Conservation (phyloP, 1,284 basidiomycete genomes). For the Neonothopanus nambi region DNA sequence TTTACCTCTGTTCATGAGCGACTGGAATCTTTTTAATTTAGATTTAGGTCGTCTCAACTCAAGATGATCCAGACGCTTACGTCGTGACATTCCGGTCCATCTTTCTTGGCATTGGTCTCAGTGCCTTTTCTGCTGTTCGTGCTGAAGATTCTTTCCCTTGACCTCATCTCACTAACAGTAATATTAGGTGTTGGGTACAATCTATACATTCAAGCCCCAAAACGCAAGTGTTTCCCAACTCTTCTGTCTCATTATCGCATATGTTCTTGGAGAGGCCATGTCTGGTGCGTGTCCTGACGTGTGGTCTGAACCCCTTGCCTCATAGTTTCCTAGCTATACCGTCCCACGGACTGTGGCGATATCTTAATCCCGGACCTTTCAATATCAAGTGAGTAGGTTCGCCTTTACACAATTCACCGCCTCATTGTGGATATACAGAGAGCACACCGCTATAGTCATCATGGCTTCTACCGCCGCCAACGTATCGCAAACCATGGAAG, state of each 20-base stretch:
- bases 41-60: constrained; percentile 42
- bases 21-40: neutral
- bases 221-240: constrained; percentile 59
- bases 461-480: constrained; percentile 59
- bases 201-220: constrained; percentile 59
- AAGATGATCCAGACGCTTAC: constrained; percentile 47
- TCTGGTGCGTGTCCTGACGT: constrained; percentile 31
- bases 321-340: constrained; percentile 34
- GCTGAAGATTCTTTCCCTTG: constrained; percentile 17
- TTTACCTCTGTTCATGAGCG: neutral
- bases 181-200: constrained; percentile 43
- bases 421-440: constrained; percentile 29
- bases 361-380: constrained; percentile 56
- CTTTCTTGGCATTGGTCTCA: constrained; percentile 48
- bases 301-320: neutral
- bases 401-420: neutral
- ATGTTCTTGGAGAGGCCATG: constrained; percentile 58
- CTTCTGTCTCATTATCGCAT: constrained; percentile 61
- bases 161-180: neutral
- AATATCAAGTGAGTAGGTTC: constrained; percentile 45
- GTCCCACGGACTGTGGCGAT: constrained; percentile 43
- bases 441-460: constrained; percentile 58
- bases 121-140: constrained; percentile 48
- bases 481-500: constrained; percentile 57
- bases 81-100: constrained; percentile 48